Evolutionary conservation across 305 asterid genomes (phyloP).

Genomic region (Andrographis paniculata): DNA sequence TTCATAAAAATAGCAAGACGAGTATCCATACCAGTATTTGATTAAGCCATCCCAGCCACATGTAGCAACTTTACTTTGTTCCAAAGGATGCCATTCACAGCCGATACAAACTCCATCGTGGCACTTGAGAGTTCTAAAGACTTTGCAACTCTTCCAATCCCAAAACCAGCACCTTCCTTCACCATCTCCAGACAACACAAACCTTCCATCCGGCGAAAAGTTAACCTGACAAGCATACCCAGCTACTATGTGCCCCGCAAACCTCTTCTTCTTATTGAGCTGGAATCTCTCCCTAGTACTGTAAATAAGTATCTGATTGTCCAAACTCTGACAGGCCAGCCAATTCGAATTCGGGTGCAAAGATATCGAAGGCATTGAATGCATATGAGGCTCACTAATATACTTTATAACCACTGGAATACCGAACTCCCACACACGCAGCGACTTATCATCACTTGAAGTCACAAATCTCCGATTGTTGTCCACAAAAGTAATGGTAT

Average conservation of each 20-base stretch:
- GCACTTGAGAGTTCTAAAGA: constrained; percentile 86
- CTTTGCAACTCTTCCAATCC: constrained; percentile 99
- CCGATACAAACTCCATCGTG: constrained; percentile 97
- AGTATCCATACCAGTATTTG: constrained; percentile 72
- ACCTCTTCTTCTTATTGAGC: constrained; percentile 93
- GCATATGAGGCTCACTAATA: constrained; percentile 99
- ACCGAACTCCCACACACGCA: constrained; percentile 97
- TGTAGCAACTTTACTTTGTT: constrained; percentile 98
- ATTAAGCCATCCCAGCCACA: constrained; percentile 99
- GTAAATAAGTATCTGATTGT: constrained; percentile 93
- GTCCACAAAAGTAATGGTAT: constrained; percentile 92
- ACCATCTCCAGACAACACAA: constrained; percentile 96
- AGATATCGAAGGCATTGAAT: constrained; percentile 92
- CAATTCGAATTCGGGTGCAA: constrained; percentile 87
- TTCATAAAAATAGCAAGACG: no score
- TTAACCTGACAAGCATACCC: constrained; percentile 98
- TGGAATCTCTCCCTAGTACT: constrained; percentile 93
- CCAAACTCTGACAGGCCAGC: constrained; percentile 99
- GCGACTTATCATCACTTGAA: constrained; percentile 91
- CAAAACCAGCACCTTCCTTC: constrained; percentile 99
- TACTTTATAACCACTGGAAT: constrained; percentile 96
- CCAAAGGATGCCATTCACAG: constrained; percentile 94
- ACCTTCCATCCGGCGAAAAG: constrained; percentile 96
- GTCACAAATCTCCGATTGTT: constrained; percentile 94
- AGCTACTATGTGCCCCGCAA: constrained; percentile 93